These are phyloP conservation scores for Solanum hybrid DNA, from an alignment of 305 asterid species.

Conservation along the genomic window DNA sequence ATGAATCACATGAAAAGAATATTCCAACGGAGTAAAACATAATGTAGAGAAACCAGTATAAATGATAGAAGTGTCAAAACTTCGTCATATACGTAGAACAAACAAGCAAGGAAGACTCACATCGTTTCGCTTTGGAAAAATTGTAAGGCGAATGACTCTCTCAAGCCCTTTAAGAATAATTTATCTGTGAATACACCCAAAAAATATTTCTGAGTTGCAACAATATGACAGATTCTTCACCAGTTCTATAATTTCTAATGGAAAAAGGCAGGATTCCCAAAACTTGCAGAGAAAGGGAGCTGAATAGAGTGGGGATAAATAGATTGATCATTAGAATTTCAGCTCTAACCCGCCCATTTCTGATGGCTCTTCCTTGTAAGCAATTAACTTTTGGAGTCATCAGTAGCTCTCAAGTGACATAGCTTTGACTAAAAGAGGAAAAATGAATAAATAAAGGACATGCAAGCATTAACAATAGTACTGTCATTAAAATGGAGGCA, in stretches of 20 bases:
- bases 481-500: too few species aligned
- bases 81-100: too few species aligned
- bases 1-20: constrained; percentile 1
- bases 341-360: constrained; percentile 94
- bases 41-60: not conserved
- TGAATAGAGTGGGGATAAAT: not conserved
- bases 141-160: constrained; percentile 73
- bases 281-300: not conserved
- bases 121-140: constrained; percentile 75
- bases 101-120: constrained; percentile 21
- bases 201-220: not conserved
- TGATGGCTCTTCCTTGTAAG: constrained; percentile 69
- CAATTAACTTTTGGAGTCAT: too few species aligned
- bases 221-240: not conserved
- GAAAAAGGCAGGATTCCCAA: constrained; percentile 5
- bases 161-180: constrained; percentile 90
- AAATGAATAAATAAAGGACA: too few species aligned
- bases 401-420: too few species aligned
- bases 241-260: not conserved
- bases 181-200: constrained; percentile 37
- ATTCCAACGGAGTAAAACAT: not conserved
- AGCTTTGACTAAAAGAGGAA: too few species aligned
- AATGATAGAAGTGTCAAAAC: not conserved
- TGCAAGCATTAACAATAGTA: too few species aligned
- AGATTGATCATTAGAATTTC: not conserved